Percentiles rank a stretch among this genome's conserved stretches.
phyloP scores from a whole-genome alignment of 495 filamentous ascomycete genomes.

The Hypoxylon rickii region DNA sequence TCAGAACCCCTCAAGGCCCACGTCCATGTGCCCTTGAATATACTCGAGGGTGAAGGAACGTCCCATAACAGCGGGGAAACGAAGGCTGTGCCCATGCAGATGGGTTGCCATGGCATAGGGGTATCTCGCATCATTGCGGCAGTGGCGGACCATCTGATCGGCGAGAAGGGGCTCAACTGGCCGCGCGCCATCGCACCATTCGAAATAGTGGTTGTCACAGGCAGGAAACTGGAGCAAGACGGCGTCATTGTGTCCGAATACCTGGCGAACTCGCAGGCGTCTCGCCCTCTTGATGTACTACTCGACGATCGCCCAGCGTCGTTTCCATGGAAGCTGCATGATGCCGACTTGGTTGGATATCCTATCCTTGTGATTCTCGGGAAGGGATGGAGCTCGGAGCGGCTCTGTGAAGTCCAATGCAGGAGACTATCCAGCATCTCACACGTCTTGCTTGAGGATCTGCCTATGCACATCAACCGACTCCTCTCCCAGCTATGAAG shows the following conservation, averaged over 20 bases:
- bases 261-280: slow-evolving; percentile 39
- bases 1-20: slow-evolving; percentile 69
- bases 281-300: slow-evolving; percentile 53
- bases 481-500: slow-evolving; percentile 50
- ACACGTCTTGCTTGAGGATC: slow-evolving; percentile 29
- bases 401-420: slow-evolving; percentile 77
- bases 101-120: slow-evolving; percentile 97
- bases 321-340: slow-evolving; percentile 81
- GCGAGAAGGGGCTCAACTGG: slow-evolving; percentile 83
- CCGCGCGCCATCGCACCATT: slow-evolving; percentile 85
- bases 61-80: slow-evolving; percentile 11
- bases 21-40: slow-evolving; percentile 20
- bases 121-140: slow-evolving; percentile 90
- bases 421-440: slow-evolving; percentile 51
- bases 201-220: slow-evolving; percentile 71
- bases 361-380: slow-evolving; percentile 82
- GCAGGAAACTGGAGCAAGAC: slow-evolving; percentile 55
- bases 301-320: slow-evolving; percentile 76
- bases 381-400: slow-evolving; percentile 67
- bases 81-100: slow-evolving; percentile 65
- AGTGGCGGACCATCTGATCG: slow-evolving; percentile 73
- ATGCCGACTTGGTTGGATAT: slow-evolving; percentile 89
- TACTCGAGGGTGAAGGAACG: slow-evolving; percentile 5
- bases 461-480: slow-evolving; percentile 44
- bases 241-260: slow-evolving; percentile 62